These are phyloP conservation scores for Tetradesmus obliquus DNA, from an alignment of 139 green algal species.

Conservation along the genomic window DNA sequence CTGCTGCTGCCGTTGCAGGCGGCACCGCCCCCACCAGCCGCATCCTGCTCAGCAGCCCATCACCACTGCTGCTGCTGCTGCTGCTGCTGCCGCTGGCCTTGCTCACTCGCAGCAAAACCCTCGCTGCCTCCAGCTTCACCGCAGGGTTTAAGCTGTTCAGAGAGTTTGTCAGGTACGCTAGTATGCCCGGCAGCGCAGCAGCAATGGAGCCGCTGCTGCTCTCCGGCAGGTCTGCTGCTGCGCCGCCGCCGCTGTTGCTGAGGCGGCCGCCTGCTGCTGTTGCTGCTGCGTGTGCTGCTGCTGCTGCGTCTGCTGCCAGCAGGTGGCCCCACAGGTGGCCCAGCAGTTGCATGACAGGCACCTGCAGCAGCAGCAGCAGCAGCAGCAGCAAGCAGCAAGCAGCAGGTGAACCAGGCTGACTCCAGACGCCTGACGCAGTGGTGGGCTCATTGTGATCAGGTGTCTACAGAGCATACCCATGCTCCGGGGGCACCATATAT, in stretches of 20 bases:
- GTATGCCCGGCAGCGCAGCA: constrained; percentile 22
- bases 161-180: constrained; percentile 4
- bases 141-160: constrained; percentile 35
- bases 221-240: not conserved
- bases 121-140: constrained; percentile 36
- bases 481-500: too few relatives aligned
- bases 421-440: not conserved
- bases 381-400: not conserved
- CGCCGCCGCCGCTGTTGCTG: not conserved
- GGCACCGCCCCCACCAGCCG: constrained; percentile 30
- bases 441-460: too few relatives aligned
- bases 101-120: constrained; percentile 27
- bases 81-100: not conserved
- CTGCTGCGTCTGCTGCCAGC: constrained; percentile 22
- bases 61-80: not conserved
- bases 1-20: constrained; percentile 33
- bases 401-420: not conserved
- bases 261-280: not conserved
- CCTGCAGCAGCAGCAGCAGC: constrained; percentile 10
- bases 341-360: constrained; percentile 30
- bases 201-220: constrained; percentile 35
- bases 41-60: not conserved
- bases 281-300: constrained; percentile 9
- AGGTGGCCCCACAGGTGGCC: constrained; percentile 42
- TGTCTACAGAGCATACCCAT: too few relatives aligned